Conservation (phyloP, 345 rosid genomes). For the Nephelium lappaceum region DNA sequence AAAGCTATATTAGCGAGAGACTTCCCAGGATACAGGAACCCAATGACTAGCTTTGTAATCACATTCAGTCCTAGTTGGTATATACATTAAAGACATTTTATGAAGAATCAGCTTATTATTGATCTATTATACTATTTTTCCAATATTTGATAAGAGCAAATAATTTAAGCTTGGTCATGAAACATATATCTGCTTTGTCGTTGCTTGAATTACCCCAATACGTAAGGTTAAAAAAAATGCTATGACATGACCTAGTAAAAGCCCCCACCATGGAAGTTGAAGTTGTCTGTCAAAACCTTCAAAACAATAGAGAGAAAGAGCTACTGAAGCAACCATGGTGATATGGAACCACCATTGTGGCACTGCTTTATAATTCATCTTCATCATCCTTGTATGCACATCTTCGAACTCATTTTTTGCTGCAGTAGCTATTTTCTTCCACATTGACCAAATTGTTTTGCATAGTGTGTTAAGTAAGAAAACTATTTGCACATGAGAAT, state of each 20-base stretch:
- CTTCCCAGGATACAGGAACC: conserved; percentile 55
- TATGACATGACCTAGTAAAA: conserved; percentile 32
- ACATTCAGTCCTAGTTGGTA: conserved; percentile 51
- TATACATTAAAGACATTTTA: too few relatives aligned
- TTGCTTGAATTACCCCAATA: conserved; percentile 51
- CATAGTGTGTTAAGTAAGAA: too few relatives aligned
- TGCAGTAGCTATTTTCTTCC: conserved; percentile 30
- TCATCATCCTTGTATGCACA: conserved; percentile 72
- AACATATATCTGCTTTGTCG: conserved; percentile 34
- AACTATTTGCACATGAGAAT: too few relatives aligned
- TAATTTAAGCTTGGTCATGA: too few relatives aligned
- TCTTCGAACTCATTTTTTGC: conserved; percentile 40
- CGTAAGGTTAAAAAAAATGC: conserved; percentile 53
- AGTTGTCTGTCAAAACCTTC: conserved; percentile 50
- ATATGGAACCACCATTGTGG: conserved; percentile 64
- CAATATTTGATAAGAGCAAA: too few relatives aligned
- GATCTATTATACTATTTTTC: not conserved
- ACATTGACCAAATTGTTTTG: conserved; percentile 8
- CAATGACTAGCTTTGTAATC: conserved; percentile 50
- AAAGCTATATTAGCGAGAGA: conserved; percentile 51
- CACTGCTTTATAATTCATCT: conserved; percentile 50
- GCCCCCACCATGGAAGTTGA: conserved; percentile 65
- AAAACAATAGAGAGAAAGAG: conserved; percentile 40
- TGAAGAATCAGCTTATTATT: too few relatives aligned
- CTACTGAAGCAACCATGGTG: too few relatives aligned